These are phyloP conservation scores for Rhizopogon rudus DNA, from an alignment of 768 basidiomycete genomes.

Conservation along the genomic window DNA sequence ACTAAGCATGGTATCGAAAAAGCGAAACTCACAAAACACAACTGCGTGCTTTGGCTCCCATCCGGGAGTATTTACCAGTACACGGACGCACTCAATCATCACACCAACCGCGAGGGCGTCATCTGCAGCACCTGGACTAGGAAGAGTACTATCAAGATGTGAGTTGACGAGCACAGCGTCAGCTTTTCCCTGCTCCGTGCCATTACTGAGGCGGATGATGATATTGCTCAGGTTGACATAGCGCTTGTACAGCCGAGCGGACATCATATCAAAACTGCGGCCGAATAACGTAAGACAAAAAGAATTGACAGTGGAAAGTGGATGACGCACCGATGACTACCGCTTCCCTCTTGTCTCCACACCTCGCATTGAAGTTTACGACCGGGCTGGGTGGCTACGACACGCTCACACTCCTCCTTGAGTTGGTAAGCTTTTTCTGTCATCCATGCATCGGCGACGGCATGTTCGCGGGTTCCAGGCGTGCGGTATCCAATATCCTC, in stretches of 20 bases:
- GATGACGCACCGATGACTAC: constrained; percentile 70
- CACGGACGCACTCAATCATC: constrained; percentile 86
- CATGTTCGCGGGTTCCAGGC: constrained; percentile 87
- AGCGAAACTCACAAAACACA: constrained; percentile 64
- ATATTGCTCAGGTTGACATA: constrained; percentile 89
- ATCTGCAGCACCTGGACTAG: constrained; percentile 85
- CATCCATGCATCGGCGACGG: constrained; percentile 81
- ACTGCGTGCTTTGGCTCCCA: constrained; percentile 75
- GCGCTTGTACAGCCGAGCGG: constrained; percentile 74
- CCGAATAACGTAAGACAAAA: neutral
- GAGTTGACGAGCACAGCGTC: constrained; percentile 85
- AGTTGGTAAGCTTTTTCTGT: constrained; percentile 58
- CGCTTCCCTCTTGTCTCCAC: constrained; percentile 86
- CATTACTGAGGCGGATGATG: constrained; percentile 80
- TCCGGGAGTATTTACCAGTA: constrained; percentile 57
- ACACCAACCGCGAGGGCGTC: constrained; percentile 86
- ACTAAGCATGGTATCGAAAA: neutral
- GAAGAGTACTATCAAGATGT: constrained; percentile 87
- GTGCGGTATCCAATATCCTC: constrained; percentile 90
- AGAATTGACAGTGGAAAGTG: neutral
- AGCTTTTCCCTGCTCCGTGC: constrained; percentile 63
- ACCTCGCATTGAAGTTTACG: constrained; percentile 85
- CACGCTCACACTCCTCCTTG: constrained; percentile 54
- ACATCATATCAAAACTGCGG: constrained; percentile 91
- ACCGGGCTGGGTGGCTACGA: constrained; percentile 33